Conservation (phyloP, 352 stramenopile species). For the Lagenidium giganteum region DNA sequence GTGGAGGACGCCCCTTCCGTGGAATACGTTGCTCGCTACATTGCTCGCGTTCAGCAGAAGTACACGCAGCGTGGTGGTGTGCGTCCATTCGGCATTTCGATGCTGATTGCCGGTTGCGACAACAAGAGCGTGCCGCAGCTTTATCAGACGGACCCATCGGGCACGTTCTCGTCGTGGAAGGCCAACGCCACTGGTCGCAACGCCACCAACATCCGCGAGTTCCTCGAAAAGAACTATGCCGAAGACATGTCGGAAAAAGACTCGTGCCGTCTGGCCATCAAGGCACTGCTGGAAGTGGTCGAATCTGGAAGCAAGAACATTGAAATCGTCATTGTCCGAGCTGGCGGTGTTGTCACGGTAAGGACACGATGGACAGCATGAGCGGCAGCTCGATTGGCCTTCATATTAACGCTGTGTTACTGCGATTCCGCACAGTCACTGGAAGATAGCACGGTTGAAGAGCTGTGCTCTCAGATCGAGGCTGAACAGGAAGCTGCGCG, state of each 20-base stretch:
- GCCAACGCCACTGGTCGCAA: conserved; percentile 97
- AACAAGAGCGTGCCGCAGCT: conserved; percentile 90
- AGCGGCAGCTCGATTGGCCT: not conserved
- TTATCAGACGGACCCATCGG: conserved; percentile 98
- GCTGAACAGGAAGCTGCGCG: conserved; percentile 81
- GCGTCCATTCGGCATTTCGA: conserved; percentile 98
- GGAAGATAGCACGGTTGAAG: conserved; percentile 72
- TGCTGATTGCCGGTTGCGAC: conserved; percentile 95
- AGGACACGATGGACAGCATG: not conserved
- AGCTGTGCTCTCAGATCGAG: conserved; percentile 76
- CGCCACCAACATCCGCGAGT: conserved; percentile 97
- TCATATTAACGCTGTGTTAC: conserved; percentile 1
- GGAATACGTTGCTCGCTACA: conserved; percentile 97
- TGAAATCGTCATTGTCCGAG: conserved; percentile 94
- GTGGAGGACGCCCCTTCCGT: conserved; percentile 92
- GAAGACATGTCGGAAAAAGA: conserved; percentile 90
- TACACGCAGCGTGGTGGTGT: conserved; percentile 98
- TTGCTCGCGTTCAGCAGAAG: conserved; percentile 97
- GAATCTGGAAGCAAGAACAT: conserved; percentile 99
- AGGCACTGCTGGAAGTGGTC: conserved; percentile 97
- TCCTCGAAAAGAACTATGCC: conserved; percentile 98
- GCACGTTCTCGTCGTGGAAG: conserved; percentile 98
- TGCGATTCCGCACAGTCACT: conserved; percentile 49
- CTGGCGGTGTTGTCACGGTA: conserved; percentile 65
- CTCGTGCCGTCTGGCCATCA: conserved; percentile 90